Evolutionary conservation across 148 eudicot species (phyloP), one percentile per base, ranked within the genome.

Genomic region (Rhododendron ferrugineum): DNA sequence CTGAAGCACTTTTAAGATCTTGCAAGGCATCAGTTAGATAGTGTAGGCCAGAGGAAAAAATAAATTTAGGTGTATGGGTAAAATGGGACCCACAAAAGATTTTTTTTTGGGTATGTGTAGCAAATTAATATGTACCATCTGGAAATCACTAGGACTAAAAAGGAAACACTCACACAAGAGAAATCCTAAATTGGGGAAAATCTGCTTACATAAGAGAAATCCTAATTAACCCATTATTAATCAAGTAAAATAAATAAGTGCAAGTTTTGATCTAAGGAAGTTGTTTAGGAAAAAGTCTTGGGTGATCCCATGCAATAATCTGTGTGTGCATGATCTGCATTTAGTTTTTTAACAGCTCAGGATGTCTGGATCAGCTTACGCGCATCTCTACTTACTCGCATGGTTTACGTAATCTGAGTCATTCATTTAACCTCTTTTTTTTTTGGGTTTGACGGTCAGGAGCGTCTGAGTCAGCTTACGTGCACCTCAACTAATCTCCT

Each of bases 1-100:
- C 34, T 72, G 73, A 79, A 73, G 86, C 79, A 86, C 86, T 84
- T 84, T 86, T n/a, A 76, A 86, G 86, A 88, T 86, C 76, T 62
- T 81, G 80, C 58, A 83, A 84, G 79, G 82, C 66, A 74, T 81
- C 85, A 86, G 11, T 47, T 74, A 76, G 90, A 88, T 86, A 81
- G 86, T 80, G 90, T 88, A 84, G 88, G 86, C 60, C 86, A 83
- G 6, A 73, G 2, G 32, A 42, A 62, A 62, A 56, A 84, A 32
- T 42, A 68, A 81, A 68, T 83, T 62, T 44, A 37, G 74, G 78
- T 20, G 20, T 28, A 54, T 66, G 37, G 78, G 80, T 18, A 68
- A 52, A 87, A 79, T 20, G 54, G 82, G 76, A 52, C 22, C 80
- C 72, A 3, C 46, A 1, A 18, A 22, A 79, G 79, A 42, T 54